Base-by-base conservation (phyloP, 192 early-diverging fungal genomes). In the Gigaspora rosea region DNA sequence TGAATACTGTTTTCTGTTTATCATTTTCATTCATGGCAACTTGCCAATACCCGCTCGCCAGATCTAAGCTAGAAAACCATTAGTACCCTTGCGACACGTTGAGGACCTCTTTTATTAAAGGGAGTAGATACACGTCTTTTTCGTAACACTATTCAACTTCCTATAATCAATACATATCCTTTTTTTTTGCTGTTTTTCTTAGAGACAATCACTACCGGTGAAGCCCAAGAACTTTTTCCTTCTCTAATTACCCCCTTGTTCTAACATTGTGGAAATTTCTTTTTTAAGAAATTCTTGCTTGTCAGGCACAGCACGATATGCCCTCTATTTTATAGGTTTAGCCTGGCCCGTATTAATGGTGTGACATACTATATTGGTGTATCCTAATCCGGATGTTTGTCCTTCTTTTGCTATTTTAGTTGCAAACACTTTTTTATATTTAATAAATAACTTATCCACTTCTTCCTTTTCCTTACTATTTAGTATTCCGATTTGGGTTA, bases 111-210 rank as follows among this genome's bases (percentile, higher is more conserved):
- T 81, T 72, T 13, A 91, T 86, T 20, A 77, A n/a, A 0, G 88
- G 87, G 10, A 88, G 49, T 1, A 78, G 78, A 16, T 77, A 83
- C 0, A 76, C 36, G 65, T 90, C 83, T 27, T 79, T 79, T 0
- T 80, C 0, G 86, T 89, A 0, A 84, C 27, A 22, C 47, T 61
- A 57, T 92, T 91, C 1, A 90, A 72, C 0, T 59, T 78, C 0
- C 87, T n/a, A 50, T 91, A 91, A 57, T 91, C 87, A 0, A 90
- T 62, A 52, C 88, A 89, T 56, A 86, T 63, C 0, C n/a, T n/a
- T 82, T 78, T n/a, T 87, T 4, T 20, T 76, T 56, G 0, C 85
- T 86, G 73, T 81, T 79, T 65, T 90, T 89, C 74, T 88, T 88
- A 1, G 22, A 10, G 0, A 83, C 87, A 27, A 84, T 59, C 0